phyloP scores from a whole-genome alignment of 345 rosid genomes.

The Boechera retrofracta region DNA sequence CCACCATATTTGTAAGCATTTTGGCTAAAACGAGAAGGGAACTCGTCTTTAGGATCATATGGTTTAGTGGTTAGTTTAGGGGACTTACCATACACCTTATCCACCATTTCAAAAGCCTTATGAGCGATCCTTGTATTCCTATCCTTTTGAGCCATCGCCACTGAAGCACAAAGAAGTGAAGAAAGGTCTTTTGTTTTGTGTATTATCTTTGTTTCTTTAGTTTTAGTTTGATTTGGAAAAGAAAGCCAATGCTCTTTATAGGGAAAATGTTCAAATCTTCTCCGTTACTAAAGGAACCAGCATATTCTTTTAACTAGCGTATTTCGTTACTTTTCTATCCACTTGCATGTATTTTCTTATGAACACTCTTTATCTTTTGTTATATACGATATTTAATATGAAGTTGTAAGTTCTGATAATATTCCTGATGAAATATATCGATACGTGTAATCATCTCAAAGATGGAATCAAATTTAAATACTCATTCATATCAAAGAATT shows the following conservation, averaged over 20 bases:
- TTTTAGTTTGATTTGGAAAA: conserved; percentile 20
- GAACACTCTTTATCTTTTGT: conserved; percentile 12
- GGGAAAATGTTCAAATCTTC: too few species aligned
- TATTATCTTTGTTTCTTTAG: conserved; percentile 20
- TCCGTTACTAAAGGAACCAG: neutral
- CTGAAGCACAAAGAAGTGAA: conserved; percentile 25
- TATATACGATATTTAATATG: neutral
- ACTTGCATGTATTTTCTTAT: neutral
- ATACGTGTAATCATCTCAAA: conserved; percentile 29
- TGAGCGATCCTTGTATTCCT: conserved; percentile 15
- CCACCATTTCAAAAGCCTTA: conserved; percentile 39
- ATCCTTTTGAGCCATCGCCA: conserved; percentile 40
- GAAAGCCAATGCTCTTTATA: conserved; percentile 20
- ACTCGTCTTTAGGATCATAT: conserved; percentile 31
- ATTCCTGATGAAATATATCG: neutral
- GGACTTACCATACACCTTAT: conserved; percentile 29
- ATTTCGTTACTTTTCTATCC: conserved; percentile 22
- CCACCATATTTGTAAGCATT: conserved; percentile 22
- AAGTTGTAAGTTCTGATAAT: conserved; percentile 16
- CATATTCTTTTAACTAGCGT: neutral
- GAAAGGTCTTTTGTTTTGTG: conserved; percentile 11
- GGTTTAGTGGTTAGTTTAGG: neutral
- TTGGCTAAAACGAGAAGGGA: conserved; percentile 26
- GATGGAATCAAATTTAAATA: conserved; percentile 6
- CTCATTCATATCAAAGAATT: neutral